Base-by-base conservation (phyloP, 805 yeast genomes). In the Candida ficus region DNA sequence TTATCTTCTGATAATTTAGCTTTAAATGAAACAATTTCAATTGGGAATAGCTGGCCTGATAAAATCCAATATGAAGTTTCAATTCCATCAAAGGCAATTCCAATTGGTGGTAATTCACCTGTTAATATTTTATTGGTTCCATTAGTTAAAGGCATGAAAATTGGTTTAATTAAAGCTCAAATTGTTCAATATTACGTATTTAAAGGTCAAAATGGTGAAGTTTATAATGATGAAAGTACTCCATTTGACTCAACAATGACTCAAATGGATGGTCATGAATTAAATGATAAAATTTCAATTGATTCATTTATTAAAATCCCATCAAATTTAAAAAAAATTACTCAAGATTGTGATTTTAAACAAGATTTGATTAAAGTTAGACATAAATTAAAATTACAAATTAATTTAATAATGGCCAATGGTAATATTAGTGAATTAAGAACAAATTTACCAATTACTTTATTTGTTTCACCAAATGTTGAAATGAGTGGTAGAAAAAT, bases 41-140 rank as follows among this genome's bases (percentile, higher is more conserved):
- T 90, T 28, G 95, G 88, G 42, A 89, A 88, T 56, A 83, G 89
- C 4, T 87, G 96, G 95, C 91, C 95, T 2, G 69, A 76, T 38
- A 88, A 87, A 57, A 80, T 91, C 32, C 96, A 90, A 59, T 90
- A 91, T 60, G 79, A 87, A 13, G 77, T 91, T 41, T 80, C 83
- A 42, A 79, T 88, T 4, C 96, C 97, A 0, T 74, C 89, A 18
- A 78, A 83, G 49, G 95, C 96, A 1, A 78, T 87, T 7, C 89
- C 96, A 1, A 78, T 90, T 34, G 98, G 98, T 5, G 77, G 90
- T 0, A 65, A 70, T 1, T 69, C 85, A 5, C 84, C 87, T 2
- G 71, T 91, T 6, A 76, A 77, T 41, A 71, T 90, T 38, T 69
- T 76, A 50, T 57, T 90, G 50, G 81, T 83, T 21, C 97, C 98